Conservation (phyloP, 331 rosid genomes). For the Cydonia oblonga region DNA sequence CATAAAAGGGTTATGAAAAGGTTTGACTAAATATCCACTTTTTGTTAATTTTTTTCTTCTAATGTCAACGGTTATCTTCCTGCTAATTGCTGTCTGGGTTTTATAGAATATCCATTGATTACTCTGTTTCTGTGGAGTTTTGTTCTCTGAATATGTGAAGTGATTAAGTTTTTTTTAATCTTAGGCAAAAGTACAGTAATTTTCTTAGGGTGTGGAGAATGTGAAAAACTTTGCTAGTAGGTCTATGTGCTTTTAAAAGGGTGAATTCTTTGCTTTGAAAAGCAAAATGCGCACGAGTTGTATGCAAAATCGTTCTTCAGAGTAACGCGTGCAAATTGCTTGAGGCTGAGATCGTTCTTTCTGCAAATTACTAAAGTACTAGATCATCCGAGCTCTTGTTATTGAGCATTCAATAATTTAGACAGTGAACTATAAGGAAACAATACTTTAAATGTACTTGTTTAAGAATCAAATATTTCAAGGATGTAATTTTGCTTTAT, state of each 20-base stretch:
- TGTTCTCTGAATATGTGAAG: neutral
- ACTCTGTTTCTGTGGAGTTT: neutral
- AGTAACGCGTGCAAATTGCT: neutral
- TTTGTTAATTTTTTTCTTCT: neutral
- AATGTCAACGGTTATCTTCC: neutral
- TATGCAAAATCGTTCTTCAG: neutral
- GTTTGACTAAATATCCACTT: neutral
- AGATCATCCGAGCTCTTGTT: neutral
- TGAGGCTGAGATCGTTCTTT: neutral
- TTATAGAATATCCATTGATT: neutral
- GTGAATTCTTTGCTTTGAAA: too few species aligned
- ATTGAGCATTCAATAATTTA: neutral
- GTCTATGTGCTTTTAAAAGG: neutral
- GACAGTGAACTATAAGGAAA: neutral
- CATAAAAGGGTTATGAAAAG: neutral
- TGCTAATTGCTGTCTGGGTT: neutral
- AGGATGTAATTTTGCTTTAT: neutral
- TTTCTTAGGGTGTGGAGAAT: neutral
- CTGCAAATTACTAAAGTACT: neutral
- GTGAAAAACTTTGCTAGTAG: neutral
- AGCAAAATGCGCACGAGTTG: neutral
- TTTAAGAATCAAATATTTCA: neutral
- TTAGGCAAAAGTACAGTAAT: neutral
- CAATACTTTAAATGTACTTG: too few species aligned
- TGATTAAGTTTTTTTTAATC: neutral